phyloP scores from a whole-genome alignment of 2,329 filamentous ascomycete species.

The Aureobasidium sp. region DNA sequence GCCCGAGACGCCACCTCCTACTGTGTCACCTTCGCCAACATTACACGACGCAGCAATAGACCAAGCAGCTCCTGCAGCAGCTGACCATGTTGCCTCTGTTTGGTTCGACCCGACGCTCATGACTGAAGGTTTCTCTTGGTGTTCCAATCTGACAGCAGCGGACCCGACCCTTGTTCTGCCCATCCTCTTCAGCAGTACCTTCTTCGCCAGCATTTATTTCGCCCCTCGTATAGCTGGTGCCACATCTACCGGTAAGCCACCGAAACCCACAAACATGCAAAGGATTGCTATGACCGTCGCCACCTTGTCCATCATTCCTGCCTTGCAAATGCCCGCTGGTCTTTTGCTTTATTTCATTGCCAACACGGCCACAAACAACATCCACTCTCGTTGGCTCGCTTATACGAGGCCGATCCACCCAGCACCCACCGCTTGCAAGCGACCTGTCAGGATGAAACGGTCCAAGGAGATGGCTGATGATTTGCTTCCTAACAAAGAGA shows the following conservation, averaged over 20 bases:
- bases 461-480: background rate
- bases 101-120: slow-evolving; percentile 46
- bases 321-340: slow-evolving; percentile 33
- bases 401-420: slow-evolving; percentile 23
- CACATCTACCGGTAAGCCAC: background rate
- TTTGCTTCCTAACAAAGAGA: background rate
- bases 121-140: slow-evolving; percentile 55
- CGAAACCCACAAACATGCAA: slow-evolving; percentile 17
- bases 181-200: slow-evolving; percentile 40
- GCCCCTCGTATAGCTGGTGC: slow-evolving; percentile 13
- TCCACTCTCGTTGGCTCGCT: slow-evolving; percentile 24
- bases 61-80: background rate
- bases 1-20: too few relatives aligned
- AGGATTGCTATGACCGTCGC: slow-evolving; percentile 27
- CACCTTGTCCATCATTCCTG: slow-evolving; percentile 29
- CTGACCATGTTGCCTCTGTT: background rate
- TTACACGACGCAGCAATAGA: background rate
- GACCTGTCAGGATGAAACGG: slow-evolving; percentile 22
- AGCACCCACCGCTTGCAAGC: slow-evolving; percentile 23
- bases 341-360: slow-evolving; percentile 36
- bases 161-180: slow-evolving; percentile 48
- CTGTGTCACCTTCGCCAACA: background rate
- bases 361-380: slow-evolving; percentile 17
- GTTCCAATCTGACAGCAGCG: slow-evolving; percentile 47
- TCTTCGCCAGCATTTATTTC: slow-evolving; percentile 42